phyloP scores from a whole-genome alignment of 306 rosid species.

The Gynostemma pentaphyllum region DNA sequence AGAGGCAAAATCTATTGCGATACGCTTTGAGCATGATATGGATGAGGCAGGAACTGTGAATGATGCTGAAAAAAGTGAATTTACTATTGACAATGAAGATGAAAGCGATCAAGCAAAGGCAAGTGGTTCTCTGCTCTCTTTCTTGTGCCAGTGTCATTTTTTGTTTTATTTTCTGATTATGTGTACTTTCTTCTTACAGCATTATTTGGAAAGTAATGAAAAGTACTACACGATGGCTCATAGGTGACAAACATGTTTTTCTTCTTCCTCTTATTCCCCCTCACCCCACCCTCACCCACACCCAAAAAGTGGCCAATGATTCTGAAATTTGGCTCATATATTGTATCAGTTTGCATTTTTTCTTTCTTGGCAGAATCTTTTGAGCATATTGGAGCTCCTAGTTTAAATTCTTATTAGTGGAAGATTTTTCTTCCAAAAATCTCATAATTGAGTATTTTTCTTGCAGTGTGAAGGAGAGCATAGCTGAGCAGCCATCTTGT shows the following conservation, averaged over 20 bases:
- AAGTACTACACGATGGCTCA: conserved; percentile 99
- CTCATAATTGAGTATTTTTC: conserved; percentile 8
- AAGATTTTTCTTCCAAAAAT: neutral
- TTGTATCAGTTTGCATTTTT: conserved; percentile 1
- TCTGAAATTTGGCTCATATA: conserved; percentile 1
- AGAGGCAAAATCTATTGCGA: conserved; percentile 63
- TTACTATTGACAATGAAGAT: conserved; percentile 68
- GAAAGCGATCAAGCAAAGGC: conserved; percentile 98
- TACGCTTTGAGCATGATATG: conserved; percentile 50
- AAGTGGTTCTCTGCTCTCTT: conserved; percentile 28
- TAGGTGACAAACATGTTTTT: conserved; percentile 40
- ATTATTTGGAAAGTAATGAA: conserved; percentile 97
- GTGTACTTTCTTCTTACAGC: conserved; percentile 45
- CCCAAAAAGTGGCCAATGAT: neutral
- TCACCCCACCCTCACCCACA: neutral
- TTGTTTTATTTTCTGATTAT: conserved; percentile 16
- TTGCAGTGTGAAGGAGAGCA: conserved; percentile 88
- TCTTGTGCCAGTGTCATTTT: neutral
- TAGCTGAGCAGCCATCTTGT: conserved; percentile 75
- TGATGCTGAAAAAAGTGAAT: conserved; percentile 51
- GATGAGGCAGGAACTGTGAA: conserved; percentile 45
- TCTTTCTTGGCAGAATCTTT: neutral
- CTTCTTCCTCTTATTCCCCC: conserved; percentile 1
- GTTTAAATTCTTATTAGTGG: neutral
- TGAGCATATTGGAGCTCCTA: neutral